These are phyloP conservation scores for Adenanthera pavonina DNA, from an alignment of 306 rosid species.

Conservation along the genomic window DNA sequence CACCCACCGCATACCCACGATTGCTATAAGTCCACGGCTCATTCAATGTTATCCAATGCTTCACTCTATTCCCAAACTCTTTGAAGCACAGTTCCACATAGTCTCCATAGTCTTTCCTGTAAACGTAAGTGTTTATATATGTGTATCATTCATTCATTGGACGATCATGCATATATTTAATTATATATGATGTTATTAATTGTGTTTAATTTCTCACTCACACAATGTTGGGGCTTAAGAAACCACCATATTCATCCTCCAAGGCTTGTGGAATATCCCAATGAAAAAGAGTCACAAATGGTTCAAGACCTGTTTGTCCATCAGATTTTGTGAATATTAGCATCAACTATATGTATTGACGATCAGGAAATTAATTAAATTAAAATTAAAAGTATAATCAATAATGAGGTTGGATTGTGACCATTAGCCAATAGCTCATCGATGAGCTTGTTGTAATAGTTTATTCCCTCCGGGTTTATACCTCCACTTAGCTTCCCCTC, in stretches of 20 bases:
- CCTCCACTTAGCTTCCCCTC: slow-evolving; percentile 67
- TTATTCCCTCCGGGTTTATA: slow-evolving; percentile 56
- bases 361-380: too few species aligned
- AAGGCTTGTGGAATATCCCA: slow-evolving; percentile 78
- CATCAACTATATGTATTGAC: too few species aligned
- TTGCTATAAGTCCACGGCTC: slow-evolving; percentile 46
- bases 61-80: slow-evolving; percentile 65
- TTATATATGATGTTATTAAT: too few species aligned
- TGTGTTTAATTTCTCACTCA: slow-evolving; percentile 36
- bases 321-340: too few species aligned
- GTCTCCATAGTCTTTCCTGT: slow-evolving; percentile 55
- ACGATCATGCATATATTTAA: too few species aligned
- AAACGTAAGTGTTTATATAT: too few species aligned
- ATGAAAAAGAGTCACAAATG: slow-evolving; percentile 69
- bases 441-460: slow-evolving; percentile 34
- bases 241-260: slow-evolving; percentile 70
- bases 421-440: slow-evolving; percentile 57
- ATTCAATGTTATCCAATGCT: slow-evolving; percentile 68
- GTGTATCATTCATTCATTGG: too few species aligned
- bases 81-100: slow-evolving; percentile 62
- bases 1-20: slow-evolving; percentile 44
- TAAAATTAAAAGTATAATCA: too few species aligned
- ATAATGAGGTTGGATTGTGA: not conserved
- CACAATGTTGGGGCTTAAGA: slow-evolving; percentile 55
- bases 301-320: not conserved